Percentiles rank a stretch among this genome's conserved stretches.
Evolutionary conservation across 371 early-diverging fungal species (phyloP).

Genomic region (Actinomucor elegans): DNA sequence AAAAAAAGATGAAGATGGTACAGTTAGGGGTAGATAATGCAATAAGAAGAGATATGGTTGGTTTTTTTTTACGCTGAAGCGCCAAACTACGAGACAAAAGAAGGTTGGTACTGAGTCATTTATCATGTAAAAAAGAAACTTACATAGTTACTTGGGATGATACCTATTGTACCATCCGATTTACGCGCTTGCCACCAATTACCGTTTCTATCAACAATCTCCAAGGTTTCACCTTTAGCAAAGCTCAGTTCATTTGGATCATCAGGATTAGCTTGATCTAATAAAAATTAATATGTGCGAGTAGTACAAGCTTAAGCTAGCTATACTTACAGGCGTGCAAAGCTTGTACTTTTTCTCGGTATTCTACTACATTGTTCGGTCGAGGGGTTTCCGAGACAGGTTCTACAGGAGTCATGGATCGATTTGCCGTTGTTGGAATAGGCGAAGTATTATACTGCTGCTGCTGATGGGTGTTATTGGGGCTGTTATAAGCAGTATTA

Average conservation of each 20-base stretch:
- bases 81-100: background rate
- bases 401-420: slow-evolving; percentile 12
- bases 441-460: background rate
- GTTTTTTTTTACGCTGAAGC: slow-evolving; percentile 2
- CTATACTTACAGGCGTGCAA: slow-evolving; percentile 28
- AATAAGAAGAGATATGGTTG: no score
- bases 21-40: no score
- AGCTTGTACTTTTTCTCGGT: slow-evolving; percentile 35
- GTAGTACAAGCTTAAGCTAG: background rate
- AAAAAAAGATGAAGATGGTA: no score
- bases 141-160: slow-evolving; percentile 87
- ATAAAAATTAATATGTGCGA: background rate
- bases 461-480: background rate
- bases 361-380: slow-evolving; percentile 15
- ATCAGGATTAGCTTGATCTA: slow-evolving; percentile 79
- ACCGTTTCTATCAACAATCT: slow-evolving; percentile 82
- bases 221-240: slow-evolving; percentile 78
- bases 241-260: slow-evolving; percentile 89
- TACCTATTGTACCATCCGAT: slow-evolving; percentile 77
- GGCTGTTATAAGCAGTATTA: background rate
- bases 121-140: background rate
- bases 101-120: background rate
- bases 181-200: slow-evolving; percentile 93
- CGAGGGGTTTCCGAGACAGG: slow-evolving; percentile 2
- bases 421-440: background rate